These are phyloP conservation scores for Suhomyces xylopsoci DNA, from an alignment of 805 yeast genomes.

Conservation along the genomic window DNA sequence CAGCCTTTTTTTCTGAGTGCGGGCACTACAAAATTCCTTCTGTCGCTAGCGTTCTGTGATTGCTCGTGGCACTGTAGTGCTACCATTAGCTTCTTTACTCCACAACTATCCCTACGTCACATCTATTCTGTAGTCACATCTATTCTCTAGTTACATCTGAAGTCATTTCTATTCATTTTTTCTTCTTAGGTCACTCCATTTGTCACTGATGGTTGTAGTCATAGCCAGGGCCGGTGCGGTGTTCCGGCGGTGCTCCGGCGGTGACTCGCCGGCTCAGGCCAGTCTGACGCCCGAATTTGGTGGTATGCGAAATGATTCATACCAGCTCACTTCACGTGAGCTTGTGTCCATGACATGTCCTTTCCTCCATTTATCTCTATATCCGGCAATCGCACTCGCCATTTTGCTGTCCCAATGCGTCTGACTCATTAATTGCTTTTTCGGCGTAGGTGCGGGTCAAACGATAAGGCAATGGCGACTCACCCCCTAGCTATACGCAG, in stretches of 20 bases:
- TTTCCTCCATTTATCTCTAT: background rate
- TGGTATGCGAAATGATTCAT: background rate
- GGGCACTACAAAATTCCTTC: background rate
- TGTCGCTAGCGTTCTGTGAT: background rate
- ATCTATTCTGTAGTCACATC: too few species aligned
- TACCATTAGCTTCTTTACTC: background rate
- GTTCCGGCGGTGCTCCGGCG: background rate
- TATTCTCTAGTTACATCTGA: too few species aligned
- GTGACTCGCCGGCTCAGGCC: background rate
- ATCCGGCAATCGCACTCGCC: background rate
- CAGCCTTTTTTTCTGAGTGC: background rate
- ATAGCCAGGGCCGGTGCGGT: background rate
- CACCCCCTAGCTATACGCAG: background rate
- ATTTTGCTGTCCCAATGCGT: background rate
- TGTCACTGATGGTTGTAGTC: background rate
- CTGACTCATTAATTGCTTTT: conserved; percentile 5
- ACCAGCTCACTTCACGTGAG: background rate
- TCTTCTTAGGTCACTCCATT: background rate
- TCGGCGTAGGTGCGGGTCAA: background rate
- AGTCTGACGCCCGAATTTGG: background rate
- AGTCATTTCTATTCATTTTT: too few species aligned
- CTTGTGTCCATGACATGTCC: background rate
- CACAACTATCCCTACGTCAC: background rate
- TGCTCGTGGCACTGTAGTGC: background rate
- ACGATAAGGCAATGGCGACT: background rate